Evolutionary conservation across 2,329 filamentous ascomycete genomes (phyloP), one percentile per base, ranked within the genome.

Genomic region (Colletotrichum coccodes): DNA sequence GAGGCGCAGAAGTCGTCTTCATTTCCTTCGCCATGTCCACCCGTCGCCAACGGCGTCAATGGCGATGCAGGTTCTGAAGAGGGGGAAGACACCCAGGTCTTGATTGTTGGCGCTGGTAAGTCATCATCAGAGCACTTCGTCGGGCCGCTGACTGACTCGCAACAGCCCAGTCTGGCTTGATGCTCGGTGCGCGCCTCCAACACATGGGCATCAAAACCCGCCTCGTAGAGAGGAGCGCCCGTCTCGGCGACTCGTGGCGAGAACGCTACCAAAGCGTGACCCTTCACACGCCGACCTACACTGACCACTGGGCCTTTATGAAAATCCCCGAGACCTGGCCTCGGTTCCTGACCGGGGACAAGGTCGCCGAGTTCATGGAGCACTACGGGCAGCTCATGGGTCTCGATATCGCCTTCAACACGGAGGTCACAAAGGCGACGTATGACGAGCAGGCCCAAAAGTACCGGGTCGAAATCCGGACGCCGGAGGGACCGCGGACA

Each of bases 231-330:
- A 79, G 79, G 59, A 81, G 82, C 44, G 75, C 79, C 18, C 75
- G 80, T 0, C 76, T 86, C 11, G 84, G 84, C 5, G 84, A 86
- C 68, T 85, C 84, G 57, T 87, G 85, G 85, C 75, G 83, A 3
- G 78, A 81, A 18, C 79, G 85, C n/a, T 87, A 87, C 68, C 77
- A 80, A 28, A 72, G 47, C 18, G 54, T 72, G 40, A 69, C 56
- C 11, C 57, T 71, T 9, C 62, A 76, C 66, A 75, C 74, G 7
- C 73, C 73, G 11, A 72, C 60, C 7, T 73, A 71, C 52, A 73
- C 71, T 18, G 73, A 75, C 28, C 73, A 77, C 49, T 64, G 74
- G 32, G 70, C 75, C 2, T 77, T 71, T 57, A 57, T 76, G 14
- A 71, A 72, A 18, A 74, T 72, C 56, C 74, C 74, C 8, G 42